phyloP scores from a whole-genome alignment of 148 eudicot genomes.

The Silene conica region DNA sequence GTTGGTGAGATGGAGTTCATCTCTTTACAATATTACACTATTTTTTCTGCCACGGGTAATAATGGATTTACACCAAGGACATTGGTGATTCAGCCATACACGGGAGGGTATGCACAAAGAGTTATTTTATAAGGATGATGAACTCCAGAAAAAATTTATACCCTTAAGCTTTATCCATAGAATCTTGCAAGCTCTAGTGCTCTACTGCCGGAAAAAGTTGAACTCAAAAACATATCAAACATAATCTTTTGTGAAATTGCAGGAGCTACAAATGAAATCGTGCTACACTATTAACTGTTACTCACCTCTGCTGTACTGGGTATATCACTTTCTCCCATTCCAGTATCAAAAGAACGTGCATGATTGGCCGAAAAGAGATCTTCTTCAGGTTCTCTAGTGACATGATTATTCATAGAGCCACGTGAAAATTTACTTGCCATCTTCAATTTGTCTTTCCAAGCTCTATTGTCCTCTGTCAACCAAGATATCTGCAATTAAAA shows the following conservation, averaged over 20 bases:
- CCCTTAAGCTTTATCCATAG: not conserved
- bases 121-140: not conserved
- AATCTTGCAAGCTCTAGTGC: not conserved
- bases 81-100: not conserved
- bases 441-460: conserved; percentile 29
- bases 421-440: conserved; percentile 26
- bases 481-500: conserved; percentile 49
- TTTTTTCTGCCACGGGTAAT: not conserved
- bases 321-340: conserved; percentile 24
- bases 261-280: not conserved
- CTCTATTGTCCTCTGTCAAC: conserved; percentile 49
- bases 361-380: conserved; percentile 19
- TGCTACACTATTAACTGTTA: not conserved
- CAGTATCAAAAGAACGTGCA: conserved; percentile 11
- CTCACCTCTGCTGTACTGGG: conserved; percentile 35
- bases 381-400: conserved; percentile 25
- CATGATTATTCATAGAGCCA: conserved; percentile 20
- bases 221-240: not conserved
- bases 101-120: not conserved
- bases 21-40: not conserved
- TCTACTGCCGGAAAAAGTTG: not conserved
- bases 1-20: not conserved
- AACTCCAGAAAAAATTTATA: too few species aligned
- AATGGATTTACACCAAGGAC: not conserved
- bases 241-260: not conserved